Base-by-base conservation (phyloP, 2,329 filamentous ascomycete species). In the Zalaria obscura region DNA sequence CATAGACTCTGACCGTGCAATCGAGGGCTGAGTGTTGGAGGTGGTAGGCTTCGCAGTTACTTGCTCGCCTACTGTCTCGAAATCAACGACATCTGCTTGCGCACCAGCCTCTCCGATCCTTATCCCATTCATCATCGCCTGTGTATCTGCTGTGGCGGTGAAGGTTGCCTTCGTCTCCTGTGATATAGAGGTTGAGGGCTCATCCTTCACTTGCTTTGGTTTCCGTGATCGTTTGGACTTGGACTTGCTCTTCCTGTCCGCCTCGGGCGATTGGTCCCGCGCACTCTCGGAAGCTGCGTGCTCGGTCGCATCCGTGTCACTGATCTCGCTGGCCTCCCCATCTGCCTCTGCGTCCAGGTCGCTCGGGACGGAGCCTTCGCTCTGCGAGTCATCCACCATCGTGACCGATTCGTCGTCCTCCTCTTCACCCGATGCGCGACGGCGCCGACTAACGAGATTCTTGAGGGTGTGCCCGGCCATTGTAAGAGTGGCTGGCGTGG, bases 361-460 rank as follows among this genome's bases (percentile, higher is more conserved):
- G 50, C 67, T 78, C 47, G 69, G 64, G 25, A 67, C 60, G 8
- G 76, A 78, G 32, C 65, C 69, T 55, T 79, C 76, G 56, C 74
- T 80, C 59, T 77, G 62, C 34, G 76, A 79, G 55, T 79, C 76
- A 50, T 77, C 74, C 39, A 72, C 70, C 43, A 72, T 71, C 40
- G 64, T 65, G 45, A 72, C 51, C 33, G 54, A 56, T 48, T 65
- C 61, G 39, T 83, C 78, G 49, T 83, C 80, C 52, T 83, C 80
- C 51, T 72, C 78, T 57, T 83, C 79, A 54, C 83, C 78, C 60
- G 78, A 77, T 50, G 77, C 70, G 52, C 78, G 75, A 58, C 80
- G 76, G 55, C 79, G 75, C 52, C 75, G 75, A 57, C 76, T 76
- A 60, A 81, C 73, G 52, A 76, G 61, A 62, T 77, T 79, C 64